These are phyloP conservation scores for Ganoderma multipileum DNA, from an alignment of 1,284 basidiomycete species.

Conservation along the genomic window DNA sequence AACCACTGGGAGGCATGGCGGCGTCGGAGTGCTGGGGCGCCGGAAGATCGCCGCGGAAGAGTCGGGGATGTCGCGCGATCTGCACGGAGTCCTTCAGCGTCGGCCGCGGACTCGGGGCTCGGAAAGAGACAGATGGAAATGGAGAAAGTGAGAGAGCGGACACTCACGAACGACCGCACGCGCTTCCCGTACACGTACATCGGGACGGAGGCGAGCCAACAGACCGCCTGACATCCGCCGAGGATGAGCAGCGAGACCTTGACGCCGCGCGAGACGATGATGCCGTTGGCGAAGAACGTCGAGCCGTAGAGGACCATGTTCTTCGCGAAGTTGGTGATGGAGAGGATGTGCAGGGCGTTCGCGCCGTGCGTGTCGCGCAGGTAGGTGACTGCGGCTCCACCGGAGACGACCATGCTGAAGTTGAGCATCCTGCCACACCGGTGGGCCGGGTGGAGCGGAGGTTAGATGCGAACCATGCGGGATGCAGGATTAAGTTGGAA, in stretches of 20 bases:
- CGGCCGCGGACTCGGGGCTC: not conserved
- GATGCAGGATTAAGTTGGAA: not conserved
- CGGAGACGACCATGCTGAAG: constrained; percentile 50
- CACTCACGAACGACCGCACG: constrained; percentile 47
- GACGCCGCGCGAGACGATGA: constrained; percentile 46
- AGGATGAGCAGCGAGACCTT: constrained; percentile 47
- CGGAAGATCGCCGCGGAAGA: constrained; percentile 11
- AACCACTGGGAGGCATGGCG: not conserved
- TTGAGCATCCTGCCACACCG: constrained; percentile 41
- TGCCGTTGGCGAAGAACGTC: constrained; percentile 54
- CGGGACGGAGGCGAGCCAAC: constrained; percentile 47
- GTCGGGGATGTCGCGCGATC: constrained; percentile 13
- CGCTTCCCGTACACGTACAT: constrained; percentile 54
- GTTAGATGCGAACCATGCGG: not conserved
- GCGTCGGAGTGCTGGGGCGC: not conserved
- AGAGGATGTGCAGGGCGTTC: constrained; percentile 50
- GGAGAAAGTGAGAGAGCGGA: not conserved
- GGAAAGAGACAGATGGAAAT: not conserved
- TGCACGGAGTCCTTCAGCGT: not conserved
- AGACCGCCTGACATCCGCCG: constrained; percentile 46
- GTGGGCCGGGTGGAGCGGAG: not conserved
- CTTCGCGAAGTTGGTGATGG: constrained; percentile 52
- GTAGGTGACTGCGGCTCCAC: constrained; percentile 50
- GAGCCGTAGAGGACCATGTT: constrained; percentile 53
- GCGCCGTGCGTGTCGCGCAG: constrained; percentile 51